A percentile compares a stretch with the other conserved stretches of the same genome.
These are phyloP conservation scores for Ophiostoma quercus DNA, from an alignment of 2,329 filamentous ascomycete genomes.

Conservation along the genomic window DNA sequence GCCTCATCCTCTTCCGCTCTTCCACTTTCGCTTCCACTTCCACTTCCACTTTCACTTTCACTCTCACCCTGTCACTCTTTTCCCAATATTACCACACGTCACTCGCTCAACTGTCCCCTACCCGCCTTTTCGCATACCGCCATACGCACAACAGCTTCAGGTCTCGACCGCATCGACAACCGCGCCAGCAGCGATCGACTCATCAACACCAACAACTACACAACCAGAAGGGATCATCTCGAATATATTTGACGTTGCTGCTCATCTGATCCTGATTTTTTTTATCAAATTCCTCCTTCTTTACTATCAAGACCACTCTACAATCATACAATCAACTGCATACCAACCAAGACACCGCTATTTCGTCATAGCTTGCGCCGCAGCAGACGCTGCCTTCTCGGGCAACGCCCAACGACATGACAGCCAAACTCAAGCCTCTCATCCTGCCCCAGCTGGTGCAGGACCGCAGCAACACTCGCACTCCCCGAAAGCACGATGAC, in stretches of 20 bases:
- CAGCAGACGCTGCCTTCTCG: constrained; percentile 17
- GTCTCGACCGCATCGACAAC: background rate
- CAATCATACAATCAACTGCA: too few species aligned
- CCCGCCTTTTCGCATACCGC: background rate
- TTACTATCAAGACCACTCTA: background rate
- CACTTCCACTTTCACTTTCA: background rate
- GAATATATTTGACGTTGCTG: too few species aligned
- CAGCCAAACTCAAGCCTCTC: constrained; percentile 48
- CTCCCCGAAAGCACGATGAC: constrained; percentile 37
- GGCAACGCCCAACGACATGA: constrained; percentile 35
- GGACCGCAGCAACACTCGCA: constrained; percentile 34
- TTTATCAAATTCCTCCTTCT: background rate
- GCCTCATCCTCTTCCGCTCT: background rate
- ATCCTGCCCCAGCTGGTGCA: constrained; percentile 51
- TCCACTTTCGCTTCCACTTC: background rate
- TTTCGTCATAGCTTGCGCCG: constrained; percentile 1
- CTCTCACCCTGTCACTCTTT: background rate
- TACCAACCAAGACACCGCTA: background rate
- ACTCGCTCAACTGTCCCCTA: background rate
- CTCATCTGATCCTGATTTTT: too few species aligned
- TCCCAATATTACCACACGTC: background rate
- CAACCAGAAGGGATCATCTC: background rate
- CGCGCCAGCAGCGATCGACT: background rate
- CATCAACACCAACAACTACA: background rate
- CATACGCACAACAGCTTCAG: background rate